Base-by-base conservation (phyloP, 1,284 basidiomycete species). In the Fereydounia khargensis region DNA sequence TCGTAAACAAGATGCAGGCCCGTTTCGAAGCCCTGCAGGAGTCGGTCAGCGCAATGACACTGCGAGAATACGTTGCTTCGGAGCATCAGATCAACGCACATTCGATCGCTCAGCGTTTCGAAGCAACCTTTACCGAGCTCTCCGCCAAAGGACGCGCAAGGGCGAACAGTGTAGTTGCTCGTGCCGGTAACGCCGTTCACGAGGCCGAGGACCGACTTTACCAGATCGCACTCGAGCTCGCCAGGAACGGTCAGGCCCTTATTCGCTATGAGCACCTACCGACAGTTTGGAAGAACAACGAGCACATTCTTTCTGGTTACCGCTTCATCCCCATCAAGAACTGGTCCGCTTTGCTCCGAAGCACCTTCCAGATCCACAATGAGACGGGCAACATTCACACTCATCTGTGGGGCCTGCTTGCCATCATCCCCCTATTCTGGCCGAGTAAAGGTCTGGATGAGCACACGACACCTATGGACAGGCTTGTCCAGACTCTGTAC, bases 351-450 rank as follows among this genome's bases (percentile, higher is more conserved):
- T 47, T 75, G 25, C 34, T 75, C 22, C 47, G 50, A 19, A 70
- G 68, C 47, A 69, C 68, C 0, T 74, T 75, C 45, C 51, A 71
- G 42, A 48, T 74, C 17, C 73, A 75, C 60, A 75, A 75, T 48
- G 73, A 75, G 54, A 75, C 73, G 19, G 65, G 65, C 44, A 75
- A 75, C 50, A 74, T 75, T 21, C 68, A 70, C 47, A 69, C 70
- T 0, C 73, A 75, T 46, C 49, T 75, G 1, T 47, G 62, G 38
- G 73, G 73, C 23, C 54, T 71, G 16, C 37, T 64, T 6, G 53
- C 70, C 10, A 60, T 75, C 30, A 40, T 63, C 18, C 58, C 63
- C 4, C 55, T 73, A 44, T 73, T 72, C 44, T 74, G 70, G 70
- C 65, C 70, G 6, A 55, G 57, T 32, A 65, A 66, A 33, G 65